A percentile compares a stretch with the other conserved stretches of the same genome.
These are phyloP conservation scores for Leccinum insolens DNA, from an alignment of 1,284 basidiomycete genomes.

Conservation along the genomic window DNA sequence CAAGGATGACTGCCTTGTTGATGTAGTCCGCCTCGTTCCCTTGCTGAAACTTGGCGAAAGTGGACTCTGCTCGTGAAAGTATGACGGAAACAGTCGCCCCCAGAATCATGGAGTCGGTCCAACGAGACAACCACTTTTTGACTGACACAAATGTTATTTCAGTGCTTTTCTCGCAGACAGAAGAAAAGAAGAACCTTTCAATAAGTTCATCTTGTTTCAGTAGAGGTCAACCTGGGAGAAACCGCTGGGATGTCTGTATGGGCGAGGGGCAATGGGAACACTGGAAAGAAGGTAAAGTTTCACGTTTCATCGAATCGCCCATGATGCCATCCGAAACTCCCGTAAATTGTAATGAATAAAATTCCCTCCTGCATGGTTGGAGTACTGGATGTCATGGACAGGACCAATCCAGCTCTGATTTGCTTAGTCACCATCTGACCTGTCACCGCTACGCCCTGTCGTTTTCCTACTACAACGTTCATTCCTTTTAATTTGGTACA, in stretches of 20 bases:
- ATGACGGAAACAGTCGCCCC: background rate
- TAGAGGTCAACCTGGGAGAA: background rate
- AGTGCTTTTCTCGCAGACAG: background rate
- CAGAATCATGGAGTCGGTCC: too few relatives aligned
- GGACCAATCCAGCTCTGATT: too few relatives aligned
- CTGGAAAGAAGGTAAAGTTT: background rate
- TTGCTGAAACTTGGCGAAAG: background rate
- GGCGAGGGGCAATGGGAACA: background rate
- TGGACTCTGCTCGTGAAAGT: background rate
- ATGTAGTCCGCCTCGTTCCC: background rate
- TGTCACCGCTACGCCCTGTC: background rate
- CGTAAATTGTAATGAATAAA: background rate
- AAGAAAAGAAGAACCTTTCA: background rate
- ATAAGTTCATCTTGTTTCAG: background rate
- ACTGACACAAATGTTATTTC: background rate
- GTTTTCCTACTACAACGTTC: conserved; percentile 5
- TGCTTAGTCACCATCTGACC: background rate
- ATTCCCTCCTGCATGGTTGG: too few relatives aligned
- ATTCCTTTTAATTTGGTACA: conserved; percentile 25
- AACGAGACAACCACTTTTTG: background rate
- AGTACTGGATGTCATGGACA: too few relatives aligned
- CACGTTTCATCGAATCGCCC: background rate
- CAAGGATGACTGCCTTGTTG: background rate
- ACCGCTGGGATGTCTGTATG: background rate
- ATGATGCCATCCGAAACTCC: background rate